Conservation (phyloP, 176 grass and related monocot genomes). For the Puya raimondii region DNA sequence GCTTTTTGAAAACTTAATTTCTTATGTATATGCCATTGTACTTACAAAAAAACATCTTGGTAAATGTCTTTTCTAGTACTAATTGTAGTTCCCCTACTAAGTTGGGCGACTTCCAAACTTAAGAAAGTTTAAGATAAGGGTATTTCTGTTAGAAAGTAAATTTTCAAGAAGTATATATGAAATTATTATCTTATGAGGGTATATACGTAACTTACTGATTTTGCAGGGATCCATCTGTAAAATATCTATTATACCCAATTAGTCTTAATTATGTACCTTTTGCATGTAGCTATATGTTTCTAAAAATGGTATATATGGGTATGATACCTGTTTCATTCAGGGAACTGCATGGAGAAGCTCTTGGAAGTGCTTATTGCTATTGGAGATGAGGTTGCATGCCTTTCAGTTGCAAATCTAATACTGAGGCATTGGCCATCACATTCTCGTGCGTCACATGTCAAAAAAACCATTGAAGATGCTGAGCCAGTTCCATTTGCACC, state of each 20-base stretch:
- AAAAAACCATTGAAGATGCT: constrained; percentile 60
- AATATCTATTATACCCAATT: background rate
- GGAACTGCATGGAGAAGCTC: constrained; percentile 98
- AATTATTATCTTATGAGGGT: no score
- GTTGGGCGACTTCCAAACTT: no score
- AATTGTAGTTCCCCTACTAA: no score
- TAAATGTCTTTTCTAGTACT: no score
- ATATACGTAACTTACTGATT: no score
- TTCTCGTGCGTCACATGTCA: constrained; percentile 84
- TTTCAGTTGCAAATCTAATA: constrained; percentile 72
- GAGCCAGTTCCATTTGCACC: constrained; percentile 55
- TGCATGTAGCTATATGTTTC: constrained; percentile 6
- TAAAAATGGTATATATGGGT: background rate
- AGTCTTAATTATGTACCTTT: background rate
- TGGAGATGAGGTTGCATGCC: constrained; percentile 74
- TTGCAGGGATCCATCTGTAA: no score
- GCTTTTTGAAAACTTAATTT: no score
- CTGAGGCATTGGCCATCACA: constrained; percentile 94
- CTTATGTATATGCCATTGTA: no score
- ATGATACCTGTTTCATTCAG: constrained; percentile 20
- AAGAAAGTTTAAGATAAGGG: no score
- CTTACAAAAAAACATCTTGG: no score
- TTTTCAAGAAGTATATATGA: no score
- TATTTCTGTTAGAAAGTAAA: no score
- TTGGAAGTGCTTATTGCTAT: constrained; percentile 93